These are phyloP conservation scores for Nigrograna mackinnonii DNA, from an alignment of 2,329 filamentous ascomycete species.

Conservation along the genomic window DNA sequence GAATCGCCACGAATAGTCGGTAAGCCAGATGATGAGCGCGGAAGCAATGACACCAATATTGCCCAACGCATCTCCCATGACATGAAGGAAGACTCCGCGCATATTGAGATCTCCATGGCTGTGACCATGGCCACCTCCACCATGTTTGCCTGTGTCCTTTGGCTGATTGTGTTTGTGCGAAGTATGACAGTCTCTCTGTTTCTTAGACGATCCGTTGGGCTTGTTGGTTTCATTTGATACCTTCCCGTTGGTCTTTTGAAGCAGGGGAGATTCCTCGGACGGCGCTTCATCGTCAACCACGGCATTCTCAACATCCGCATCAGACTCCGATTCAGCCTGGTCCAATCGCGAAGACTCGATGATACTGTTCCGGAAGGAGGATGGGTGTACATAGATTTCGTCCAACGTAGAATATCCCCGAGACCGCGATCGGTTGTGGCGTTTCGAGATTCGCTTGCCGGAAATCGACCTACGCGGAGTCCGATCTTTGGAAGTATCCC, in stretches of 20 bases:
- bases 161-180: conserved; percentile 83
- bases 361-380: conserved; percentile 89
- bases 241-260: conserved; percentile 31
- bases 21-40: conserved; percentile 89
- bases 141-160: conserved; percentile 62
- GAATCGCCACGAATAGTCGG: conserved; percentile 76
- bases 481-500: conserved; percentile 10
- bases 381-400: conserved; percentile 81
- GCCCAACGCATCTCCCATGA: conserved; percentile 80
- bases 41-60: conserved; percentile 85
- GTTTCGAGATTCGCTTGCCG: conserved; percentile 47
- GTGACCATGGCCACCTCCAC: conserved; percentile 69
- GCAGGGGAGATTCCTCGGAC: conserved; percentile 40
- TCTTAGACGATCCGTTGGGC: too few relatives aligned
- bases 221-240: conserved; percentile 8
- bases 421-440: conserved; percentile 64
- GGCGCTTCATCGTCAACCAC: conserved; percentile 42
- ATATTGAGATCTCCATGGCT: conserved; percentile 92
- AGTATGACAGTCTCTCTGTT: conserved; percentile 54
- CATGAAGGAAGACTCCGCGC: conserved; percentile 72
- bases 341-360: conserved; percentile 75
- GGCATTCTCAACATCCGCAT: conserved; percentile 60
- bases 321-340: conserved; percentile 57
- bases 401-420: conserved; percentile 62
- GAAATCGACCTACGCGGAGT: conserved; percentile 27